phyloP scores from a whole-genome alignment of 352 stramenopile genomes.

The Phytophthora sansomeana region DNA sequence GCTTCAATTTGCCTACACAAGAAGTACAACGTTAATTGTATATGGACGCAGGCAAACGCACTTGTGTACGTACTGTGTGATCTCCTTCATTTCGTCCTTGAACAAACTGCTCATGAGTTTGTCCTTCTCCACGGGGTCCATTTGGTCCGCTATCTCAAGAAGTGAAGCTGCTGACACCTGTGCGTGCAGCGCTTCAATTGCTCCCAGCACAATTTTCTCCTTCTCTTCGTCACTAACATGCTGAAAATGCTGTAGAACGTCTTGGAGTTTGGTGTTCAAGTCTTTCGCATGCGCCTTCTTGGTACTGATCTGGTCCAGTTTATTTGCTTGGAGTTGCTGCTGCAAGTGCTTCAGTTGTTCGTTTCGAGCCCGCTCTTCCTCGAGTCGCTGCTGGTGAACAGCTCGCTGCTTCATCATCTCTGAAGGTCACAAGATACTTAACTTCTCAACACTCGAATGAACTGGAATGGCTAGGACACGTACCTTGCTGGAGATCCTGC shows the following conservation, averaged over 20 bases:
- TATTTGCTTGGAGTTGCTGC: constrained; percentile 53
- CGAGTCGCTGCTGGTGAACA: constrained; percentile 40
- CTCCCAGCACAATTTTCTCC: constrained; percentile 57
- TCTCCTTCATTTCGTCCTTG: constrained; percentile 57
- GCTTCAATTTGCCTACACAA: constrained; percentile 55
- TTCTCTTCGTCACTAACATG: constrained; percentile 67
- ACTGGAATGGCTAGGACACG: not conserved
- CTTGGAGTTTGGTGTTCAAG: constrained; percentile 57
- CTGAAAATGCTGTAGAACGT: constrained; percentile 65
- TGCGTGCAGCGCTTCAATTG: constrained; percentile 53
- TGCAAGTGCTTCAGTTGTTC: constrained; percentile 61
- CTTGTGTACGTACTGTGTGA: constrained; percentile 53
- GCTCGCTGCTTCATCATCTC: constrained; percentile 48
- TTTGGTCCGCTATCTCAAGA: constrained; percentile 54
- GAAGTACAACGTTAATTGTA: constrained; percentile 5
- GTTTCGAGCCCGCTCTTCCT: constrained; percentile 45
- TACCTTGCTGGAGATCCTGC: constrained; percentile 58
- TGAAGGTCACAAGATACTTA: constrained; percentile 14
- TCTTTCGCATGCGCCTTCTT: constrained; percentile 55
- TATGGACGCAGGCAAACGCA: not conserved
- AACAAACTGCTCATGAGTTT: constrained; percentile 64
- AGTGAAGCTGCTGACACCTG: constrained; percentile 62
- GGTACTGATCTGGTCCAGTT: constrained; percentile 59
- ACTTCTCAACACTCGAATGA: not conserved
- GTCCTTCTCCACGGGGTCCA: constrained; percentile 64